Conservation (phyloP, 805 yeast species). For the Suhomyces sp. region DNA sequence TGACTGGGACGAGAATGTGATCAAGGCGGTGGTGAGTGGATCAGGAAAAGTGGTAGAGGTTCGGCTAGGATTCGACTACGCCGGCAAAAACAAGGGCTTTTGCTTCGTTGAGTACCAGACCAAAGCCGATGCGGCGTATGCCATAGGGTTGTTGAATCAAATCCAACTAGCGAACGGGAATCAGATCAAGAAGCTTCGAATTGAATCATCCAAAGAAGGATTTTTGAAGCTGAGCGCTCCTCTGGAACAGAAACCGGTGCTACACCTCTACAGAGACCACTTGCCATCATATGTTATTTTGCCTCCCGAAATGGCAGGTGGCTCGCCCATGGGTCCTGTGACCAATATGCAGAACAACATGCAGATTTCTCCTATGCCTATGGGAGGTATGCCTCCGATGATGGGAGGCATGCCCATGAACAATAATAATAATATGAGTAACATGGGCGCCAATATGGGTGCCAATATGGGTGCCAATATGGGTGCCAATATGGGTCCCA, state of each 20-base stretch:
- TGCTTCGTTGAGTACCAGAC: constrained; percentile 58
- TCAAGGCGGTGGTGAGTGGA: constrained; percentile 65
- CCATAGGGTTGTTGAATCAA: constrained; percentile 42
- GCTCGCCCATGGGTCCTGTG: not conserved
- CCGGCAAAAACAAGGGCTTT: constrained; percentile 63
- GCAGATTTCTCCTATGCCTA: not conserved
- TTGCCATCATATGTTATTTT: constrained; percentile 58
- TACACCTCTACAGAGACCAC: constrained; percentile 43
- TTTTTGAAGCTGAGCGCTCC: constrained; percentile 35
- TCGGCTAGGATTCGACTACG: constrained; percentile 56
- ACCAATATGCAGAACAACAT: not conserved
- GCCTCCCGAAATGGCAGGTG: constrained; percentile 46
- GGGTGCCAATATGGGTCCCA: not conserved
- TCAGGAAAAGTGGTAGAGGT: constrained; percentile 70
- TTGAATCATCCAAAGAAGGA: constrained; percentile 64
- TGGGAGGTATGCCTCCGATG: not conserved
- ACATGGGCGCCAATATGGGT: not conserved
- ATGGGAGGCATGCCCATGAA: not conserved
- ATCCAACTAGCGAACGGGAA: constrained; percentile 35
- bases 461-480: not conserved
- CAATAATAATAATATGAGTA: not conserved
- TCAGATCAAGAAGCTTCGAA: constrained; percentile 44
- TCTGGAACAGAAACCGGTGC: constrained; percentile 37
- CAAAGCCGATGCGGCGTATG: constrained; percentile 53
- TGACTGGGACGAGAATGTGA: constrained; percentile 65